A percentile compares a stretch with the other conserved stretches of the same genome.
phyloP scores from a whole-genome alignment of 2,329 filamentous ascomycete genomes.

The Aspergillus cejpii region DNA sequence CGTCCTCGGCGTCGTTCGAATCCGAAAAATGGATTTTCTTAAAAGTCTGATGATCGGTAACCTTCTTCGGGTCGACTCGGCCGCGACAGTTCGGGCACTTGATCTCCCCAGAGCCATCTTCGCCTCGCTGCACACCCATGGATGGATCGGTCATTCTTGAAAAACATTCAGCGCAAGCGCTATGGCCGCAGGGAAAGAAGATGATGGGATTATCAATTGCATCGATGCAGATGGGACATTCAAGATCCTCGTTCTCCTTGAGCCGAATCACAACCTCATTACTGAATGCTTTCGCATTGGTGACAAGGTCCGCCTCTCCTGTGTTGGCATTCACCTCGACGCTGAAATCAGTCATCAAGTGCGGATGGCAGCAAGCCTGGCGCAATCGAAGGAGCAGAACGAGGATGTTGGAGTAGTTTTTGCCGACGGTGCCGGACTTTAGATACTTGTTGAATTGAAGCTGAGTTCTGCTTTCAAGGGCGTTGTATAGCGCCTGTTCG shows the following conservation, averaged over 20 bases:
- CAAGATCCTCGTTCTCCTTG: constrained; percentile 56
- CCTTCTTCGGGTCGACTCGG: constrained; percentile 57
- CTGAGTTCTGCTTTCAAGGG: constrained; percentile 60
- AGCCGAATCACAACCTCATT: constrained; percentile 60
- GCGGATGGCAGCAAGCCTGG: constrained; percentile 73
- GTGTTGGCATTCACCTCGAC: constrained; percentile 44
- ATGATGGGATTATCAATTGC: constrained; percentile 66
- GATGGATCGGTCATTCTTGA: constrained; percentile 59
- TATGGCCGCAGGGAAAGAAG: constrained; percentile 76
- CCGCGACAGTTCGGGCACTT: constrained; percentile 74
- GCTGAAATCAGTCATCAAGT: constrained; percentile 61
- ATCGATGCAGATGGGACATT: constrained; percentile 80
- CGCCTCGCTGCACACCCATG: constrained; percentile 52
- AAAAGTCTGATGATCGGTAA: constrained; percentile 70
- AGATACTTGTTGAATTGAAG: constrained; percentile 72
- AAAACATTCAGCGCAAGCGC: constrained; percentile 71
- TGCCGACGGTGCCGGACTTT: constrained; percentile 58
- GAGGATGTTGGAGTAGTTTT: constrained; percentile 71
- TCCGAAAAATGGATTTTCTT: constrained; percentile 63
- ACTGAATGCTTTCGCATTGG: constrained; percentile 56
- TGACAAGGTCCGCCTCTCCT: constrained; percentile 51
- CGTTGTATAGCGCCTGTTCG: constrained; percentile 58
- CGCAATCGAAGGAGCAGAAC: constrained; percentile 73
- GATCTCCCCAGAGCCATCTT: constrained; percentile 48
- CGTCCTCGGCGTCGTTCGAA: constrained; percentile 26